A percentile compares a stretch with the other conserved stretches of the same genome.
These are phyloP conservation scores for Rubroboletus pulcherrimus DNA, from an alignment of 768 basidiomycete genomes.

Conservation along the genomic window DNA sequence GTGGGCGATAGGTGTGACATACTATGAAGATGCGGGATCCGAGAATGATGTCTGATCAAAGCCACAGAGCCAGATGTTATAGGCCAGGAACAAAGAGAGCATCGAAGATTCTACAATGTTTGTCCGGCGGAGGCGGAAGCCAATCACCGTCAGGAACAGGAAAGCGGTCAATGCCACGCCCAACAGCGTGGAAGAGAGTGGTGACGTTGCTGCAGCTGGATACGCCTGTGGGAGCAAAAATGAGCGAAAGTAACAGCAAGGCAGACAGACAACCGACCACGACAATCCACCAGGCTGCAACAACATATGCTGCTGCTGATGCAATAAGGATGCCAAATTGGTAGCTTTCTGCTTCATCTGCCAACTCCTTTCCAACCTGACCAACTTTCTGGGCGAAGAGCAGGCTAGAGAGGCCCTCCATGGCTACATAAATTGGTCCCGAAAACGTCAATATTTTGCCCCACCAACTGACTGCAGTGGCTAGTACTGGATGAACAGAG, in stretches of 20 bases:
- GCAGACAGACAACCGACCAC: slow-evolving; percentile 45
- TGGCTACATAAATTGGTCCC: slow-evolving; percentile 72
- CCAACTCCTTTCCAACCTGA: slow-evolving; percentile 69
- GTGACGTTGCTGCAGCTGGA: slow-evolving; percentile 76
- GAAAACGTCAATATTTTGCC: slow-evolving; percentile 64
- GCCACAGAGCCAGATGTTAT: slow-evolving; percentile 87
- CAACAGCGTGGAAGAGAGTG: slow-evolving; percentile 83
- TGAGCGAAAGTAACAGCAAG: slow-evolving; percentile 9
- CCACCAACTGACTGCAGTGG: slow-evolving; percentile 65
- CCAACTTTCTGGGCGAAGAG: slow-evolving; percentile 80
- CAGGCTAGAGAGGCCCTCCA: slow-evolving; percentile 83
- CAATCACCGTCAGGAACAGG: slow-evolving; percentile 87
- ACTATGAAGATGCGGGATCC: slow-evolving; percentile 77
- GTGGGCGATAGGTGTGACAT: slow-evolving; percentile 27
- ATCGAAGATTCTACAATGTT: slow-evolving; percentile 91
- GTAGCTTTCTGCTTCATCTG: slow-evolving; percentile 67
- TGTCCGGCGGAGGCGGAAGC: slow-evolving; percentile 82
- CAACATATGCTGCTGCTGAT: slow-evolving; percentile 75
- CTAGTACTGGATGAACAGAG: slow-evolving; percentile 53
- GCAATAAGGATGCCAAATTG: slow-evolving; percentile 76
- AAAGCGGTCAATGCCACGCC: slow-evolving; percentile 87
- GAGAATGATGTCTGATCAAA: slow-evolving; percentile 71
- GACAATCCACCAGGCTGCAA: slow-evolving; percentile 85
- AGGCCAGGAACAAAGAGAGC: slow-evolving; percentile 83
- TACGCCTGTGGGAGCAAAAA: slow-evolving; percentile 52